phyloP scores from a whole-genome alignment of 352 stramenopile genomes.

The Phytophthora kernoviae region DNA sequence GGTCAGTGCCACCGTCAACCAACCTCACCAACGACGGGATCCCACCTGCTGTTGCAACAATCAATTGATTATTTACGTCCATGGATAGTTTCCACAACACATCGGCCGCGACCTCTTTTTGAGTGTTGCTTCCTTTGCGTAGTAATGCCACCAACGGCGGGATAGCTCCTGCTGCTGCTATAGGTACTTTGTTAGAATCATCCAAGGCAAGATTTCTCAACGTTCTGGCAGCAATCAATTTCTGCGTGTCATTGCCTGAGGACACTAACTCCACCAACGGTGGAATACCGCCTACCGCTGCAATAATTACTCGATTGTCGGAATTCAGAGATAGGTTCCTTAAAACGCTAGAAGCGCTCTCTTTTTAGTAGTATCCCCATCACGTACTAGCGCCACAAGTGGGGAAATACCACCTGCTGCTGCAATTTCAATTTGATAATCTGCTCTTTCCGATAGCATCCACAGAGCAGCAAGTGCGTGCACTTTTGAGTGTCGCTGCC shows the following conservation, averaged over 20 bases:
- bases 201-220: neutral
- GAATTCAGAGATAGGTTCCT: neutral
- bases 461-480: too few species aligned
- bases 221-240: neutral
- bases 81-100: slow-evolving; percentile 4
- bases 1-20: neutral
- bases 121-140: neutral
- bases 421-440: too few species aligned
- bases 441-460: too few species aligned
- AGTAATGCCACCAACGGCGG: neutral
- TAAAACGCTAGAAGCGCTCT: too few species aligned
- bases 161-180: neutral
- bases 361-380: too few species aligned
- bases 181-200: neutral
- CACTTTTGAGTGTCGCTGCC: too few species aligned
- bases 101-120: slow-evolving; percentile 6
- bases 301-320: neutral
- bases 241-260: neutral
- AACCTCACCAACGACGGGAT: slow-evolving; percentile 1
- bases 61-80: neutral
- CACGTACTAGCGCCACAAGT: too few species aligned
- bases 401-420: too few species aligned
- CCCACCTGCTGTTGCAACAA: neutral
- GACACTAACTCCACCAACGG: neutral
- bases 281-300: neutral